These are phyloP conservation scores for Colletotrichum scovillei DNA, from an alignment of 2,329 filamentous ascomycete species.

Conservation along the genomic window DNA sequence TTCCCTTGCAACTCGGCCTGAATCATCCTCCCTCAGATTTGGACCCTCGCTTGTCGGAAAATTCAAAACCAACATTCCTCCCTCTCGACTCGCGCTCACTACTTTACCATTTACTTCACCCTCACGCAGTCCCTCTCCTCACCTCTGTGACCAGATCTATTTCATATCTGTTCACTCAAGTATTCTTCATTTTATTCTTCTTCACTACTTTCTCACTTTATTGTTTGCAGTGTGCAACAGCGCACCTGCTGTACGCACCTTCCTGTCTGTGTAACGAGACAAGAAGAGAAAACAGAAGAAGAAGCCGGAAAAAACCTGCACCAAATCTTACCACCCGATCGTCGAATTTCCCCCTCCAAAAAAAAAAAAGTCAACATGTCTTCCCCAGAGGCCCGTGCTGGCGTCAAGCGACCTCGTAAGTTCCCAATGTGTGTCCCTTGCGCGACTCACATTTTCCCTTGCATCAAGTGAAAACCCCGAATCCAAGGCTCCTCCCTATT, in stretches of 20 bases:
- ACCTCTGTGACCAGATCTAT: neutral
- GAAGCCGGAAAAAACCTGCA: slow-evolving; percentile 42
- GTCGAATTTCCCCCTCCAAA: neutral
- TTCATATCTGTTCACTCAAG: neutral
- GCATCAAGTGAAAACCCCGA: slow-evolving; percentile 37
- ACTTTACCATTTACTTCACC: too few relatives aligned
- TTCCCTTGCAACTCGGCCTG: neutral
- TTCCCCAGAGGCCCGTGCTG: slow-evolving; percentile 52
- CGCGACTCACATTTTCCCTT: neutral
- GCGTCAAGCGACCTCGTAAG: slow-evolving; percentile 58
- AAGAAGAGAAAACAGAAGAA: slow-evolving; percentile 39
- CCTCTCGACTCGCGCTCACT: neutral
- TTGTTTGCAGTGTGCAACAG: neutral
- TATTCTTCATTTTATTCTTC: neutral
- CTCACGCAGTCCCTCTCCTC: neutral
- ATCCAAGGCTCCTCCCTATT: neutral
- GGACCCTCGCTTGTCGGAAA: neutral
- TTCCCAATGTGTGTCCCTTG: slow-evolving; percentile 17
- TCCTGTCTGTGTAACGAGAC: neutral
- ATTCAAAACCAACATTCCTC: neutral
- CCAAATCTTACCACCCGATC: slow-evolving; percentile 57
- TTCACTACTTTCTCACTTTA: too few relatives aligned
- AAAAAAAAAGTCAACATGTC: slow-evolving; percentile 45
- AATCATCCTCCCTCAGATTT: neutral
- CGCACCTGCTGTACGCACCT: neutral